Percentiles rank a stretch among this genome's conserved stretches.
Conservation (phyloP, 495 filamentous ascomycete species). For the Penicillium fimorum region DNA sequence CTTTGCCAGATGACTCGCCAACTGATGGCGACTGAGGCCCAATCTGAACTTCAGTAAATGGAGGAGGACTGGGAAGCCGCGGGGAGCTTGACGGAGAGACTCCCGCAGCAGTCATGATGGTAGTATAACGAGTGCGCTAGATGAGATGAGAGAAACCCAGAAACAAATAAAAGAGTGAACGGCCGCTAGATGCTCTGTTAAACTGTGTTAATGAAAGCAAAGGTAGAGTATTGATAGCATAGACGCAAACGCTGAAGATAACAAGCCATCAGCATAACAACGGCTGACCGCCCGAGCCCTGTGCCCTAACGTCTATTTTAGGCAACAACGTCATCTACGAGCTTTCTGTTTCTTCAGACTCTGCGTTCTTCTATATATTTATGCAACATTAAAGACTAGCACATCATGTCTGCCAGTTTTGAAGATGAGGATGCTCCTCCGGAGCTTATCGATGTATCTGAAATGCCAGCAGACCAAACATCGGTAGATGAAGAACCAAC, state of each 20-base stretch:
- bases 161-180: slow-evolving; percentile 25
- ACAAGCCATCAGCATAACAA: slow-evolving; percentile 17
- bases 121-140: slow-evolving; percentile 19
- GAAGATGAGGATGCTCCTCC: slow-evolving; percentile 74
- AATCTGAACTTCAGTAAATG: slow-evolving; percentile 86
- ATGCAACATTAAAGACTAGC: background rate
- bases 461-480: slow-evolving; percentile 27
- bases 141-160: slow-evolving; percentile 23
- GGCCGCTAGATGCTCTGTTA: slow-evolving; percentile 18
- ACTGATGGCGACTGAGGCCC: slow-evolving; percentile 76
- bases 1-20: slow-evolving; percentile 48
- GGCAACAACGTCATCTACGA: slow-evolving; percentile 37
- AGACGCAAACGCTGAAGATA: slow-evolving; percentile 18
- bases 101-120: slow-evolving; percentile 49
- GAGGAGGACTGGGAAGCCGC: slow-evolving; percentile 83
- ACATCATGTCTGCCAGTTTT: slow-evolving; percentile 40
- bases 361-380: background rate
- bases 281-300: slow-evolving; percentile 38
- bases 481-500: slow-evolving; percentile 26
- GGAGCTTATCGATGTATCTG: slow-evolving; percentile 60
- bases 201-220: slow-evolving; percentile 13
- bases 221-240: slow-evolving; percentile 20
- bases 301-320: slow-evolving; percentile 39
- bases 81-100: slow-evolving; percentile 77
- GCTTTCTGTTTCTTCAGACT: slow-evolving; percentile 1